These are phyloP conservation scores for Nasturtium officinale DNA, from an alignment of 345 rosid genomes.

Conservation along the genomic window DNA sequence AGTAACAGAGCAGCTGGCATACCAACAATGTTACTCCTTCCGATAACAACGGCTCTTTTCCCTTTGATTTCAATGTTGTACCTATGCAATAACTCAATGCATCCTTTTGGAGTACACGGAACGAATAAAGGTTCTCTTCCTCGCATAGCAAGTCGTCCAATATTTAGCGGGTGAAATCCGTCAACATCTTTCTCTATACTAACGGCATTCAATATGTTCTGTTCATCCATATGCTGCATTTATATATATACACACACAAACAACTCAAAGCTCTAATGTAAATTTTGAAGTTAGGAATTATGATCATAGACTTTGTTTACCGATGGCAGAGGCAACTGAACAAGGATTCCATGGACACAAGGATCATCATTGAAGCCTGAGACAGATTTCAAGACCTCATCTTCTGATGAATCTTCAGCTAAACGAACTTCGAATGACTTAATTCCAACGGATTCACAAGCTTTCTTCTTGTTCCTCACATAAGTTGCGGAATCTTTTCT, in stretches of 20 bases:
- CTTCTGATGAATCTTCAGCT: constrained; percentile 63
- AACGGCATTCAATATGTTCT: constrained; percentile 71
- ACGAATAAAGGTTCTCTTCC: constrained; percentile 83
- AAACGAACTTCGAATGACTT: constrained; percentile 67
- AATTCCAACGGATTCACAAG: constrained; percentile 79
- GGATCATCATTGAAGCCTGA: constrained; percentile 66
- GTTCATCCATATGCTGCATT: constrained; percentile 78
- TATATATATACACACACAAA: constrained; percentile 3
- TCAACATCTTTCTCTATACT: constrained; percentile 86
- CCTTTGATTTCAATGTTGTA: constrained; percentile 76
- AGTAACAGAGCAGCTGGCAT: constrained; percentile 89
- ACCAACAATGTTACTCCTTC: constrained; percentile 94
- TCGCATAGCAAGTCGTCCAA: constrained; percentile 83
- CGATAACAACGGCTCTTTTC: constrained; percentile 79
- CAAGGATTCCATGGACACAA: constrained; percentile 87
- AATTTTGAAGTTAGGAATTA: neutral
- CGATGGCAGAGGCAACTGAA: constrained; percentile 81
- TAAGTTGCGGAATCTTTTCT: constrained; percentile 85
- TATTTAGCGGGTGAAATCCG: constrained; percentile 86
- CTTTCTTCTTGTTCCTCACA: constrained; percentile 84
- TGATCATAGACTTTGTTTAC: constrained; percentile 39
- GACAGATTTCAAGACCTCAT: constrained; percentile 64
- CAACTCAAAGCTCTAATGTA: neutral
- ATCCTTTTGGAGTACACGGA: constrained; percentile 93
- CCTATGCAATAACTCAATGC: constrained; percentile 80